Evolutionary conservation across 2,329 filamentous ascomycete genomes (phyloP), one percentile per base, ranked within the genome.

Genomic region (Arthroderma uncinatum): DNA sequence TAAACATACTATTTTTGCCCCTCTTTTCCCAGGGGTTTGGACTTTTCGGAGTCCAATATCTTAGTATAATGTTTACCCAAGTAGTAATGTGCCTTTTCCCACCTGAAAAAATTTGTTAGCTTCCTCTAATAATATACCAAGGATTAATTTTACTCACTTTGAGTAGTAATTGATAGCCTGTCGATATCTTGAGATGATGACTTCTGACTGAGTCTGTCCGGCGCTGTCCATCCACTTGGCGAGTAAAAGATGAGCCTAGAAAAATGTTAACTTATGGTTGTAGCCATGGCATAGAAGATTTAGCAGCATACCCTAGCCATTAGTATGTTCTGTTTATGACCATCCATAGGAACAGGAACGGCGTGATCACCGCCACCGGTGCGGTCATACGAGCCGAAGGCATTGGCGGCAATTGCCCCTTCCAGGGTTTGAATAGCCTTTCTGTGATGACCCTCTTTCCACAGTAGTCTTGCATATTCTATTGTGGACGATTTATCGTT

Each of bases 71-170:
- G 90, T 50, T 92, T 89, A 4, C 93, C 93, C 8, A 99, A 80
- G 69, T 96, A 95, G 70, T 97, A 98, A 68, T 97, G 92, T 0
- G 89, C 91, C 71, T 96, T 97, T 68, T 98, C 93, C 91, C 92
- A 98, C 54, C 82, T 82, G 55, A 28, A n/a, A 53, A 33, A 10
- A 56, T 64, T 54, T 63, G 57, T 57, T 36, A 39, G 37, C 47
- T 21, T 42, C 4, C 40, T 47, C 1, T 28, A 12, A 21, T 21
- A 14, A 23, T 34, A 10, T 16, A 28, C 36, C 23, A 23, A 6
- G 10, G 5, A 3, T 28, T 39, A 14, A 14, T 10, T 56, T n/a
- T 37, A 59, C 56, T 52, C 60, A 69, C 66, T 66, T 69, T 48
- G 67, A 66, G 59, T 75, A 70, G 39, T 73, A 67, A 54, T 72